phyloP scores from a whole-genome alignment of 805 yeast species.

The Saccharomycopsis javanensis region DNA sequence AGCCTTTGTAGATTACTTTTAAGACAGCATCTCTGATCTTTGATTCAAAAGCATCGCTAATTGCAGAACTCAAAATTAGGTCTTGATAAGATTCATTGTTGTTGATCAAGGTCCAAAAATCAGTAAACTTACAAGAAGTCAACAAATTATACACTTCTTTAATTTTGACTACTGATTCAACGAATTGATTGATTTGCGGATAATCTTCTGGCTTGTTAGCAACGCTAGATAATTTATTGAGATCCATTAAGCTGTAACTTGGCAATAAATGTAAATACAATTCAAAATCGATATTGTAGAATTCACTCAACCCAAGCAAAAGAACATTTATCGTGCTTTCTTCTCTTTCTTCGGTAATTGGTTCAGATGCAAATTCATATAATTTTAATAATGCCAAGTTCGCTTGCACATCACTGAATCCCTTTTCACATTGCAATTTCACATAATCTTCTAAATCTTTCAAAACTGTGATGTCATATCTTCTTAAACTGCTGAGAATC shows the following conservation, averaged over 20 bases:
- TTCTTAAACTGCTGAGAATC: slow-evolving; percentile 33
- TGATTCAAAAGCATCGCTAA: slow-evolving; percentile 10
- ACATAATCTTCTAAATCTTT: slow-evolving; percentile 38
- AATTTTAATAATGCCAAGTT: slow-evolving; percentile 39
- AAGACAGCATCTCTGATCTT: slow-evolving; percentile 12
- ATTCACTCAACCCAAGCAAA: slow-evolving; percentile 33
- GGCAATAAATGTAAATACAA: slow-evolving; percentile 38
- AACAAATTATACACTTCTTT: slow-evolving; percentile 13
- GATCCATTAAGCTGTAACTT: slow-evolving; percentile 12
- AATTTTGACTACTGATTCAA: slow-evolving; percentile 11
- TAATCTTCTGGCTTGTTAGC: slow-evolving; percentile 1
- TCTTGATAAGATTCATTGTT: slow-evolving; percentile 17
- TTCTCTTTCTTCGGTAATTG: slow-evolving; percentile 29
- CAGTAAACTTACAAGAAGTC: slow-evolving; percentile 13
- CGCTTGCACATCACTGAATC: slow-evolving; percentile 33
- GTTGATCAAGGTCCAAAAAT: slow-evolving; percentile 16
- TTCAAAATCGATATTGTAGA: slow-evolving; percentile 34
- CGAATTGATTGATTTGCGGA: slow-evolving; percentile 8
- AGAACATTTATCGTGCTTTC: slow-evolving; percentile 31
- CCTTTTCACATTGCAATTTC: slow-evolving; percentile 29
- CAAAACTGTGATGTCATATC: slow-evolving; percentile 36
- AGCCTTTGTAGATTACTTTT: slow-evolving; percentile 15
- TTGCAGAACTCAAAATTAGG: slow-evolving; percentile 14
- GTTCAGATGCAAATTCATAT: slow-evolving; percentile 30
- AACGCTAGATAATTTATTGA: background rate